Percentiles rank a stretch among this genome's conserved stretches.
Conservation (phyloP, 306 rosid genomes). For the Mimosa bimucronata region DNA sequence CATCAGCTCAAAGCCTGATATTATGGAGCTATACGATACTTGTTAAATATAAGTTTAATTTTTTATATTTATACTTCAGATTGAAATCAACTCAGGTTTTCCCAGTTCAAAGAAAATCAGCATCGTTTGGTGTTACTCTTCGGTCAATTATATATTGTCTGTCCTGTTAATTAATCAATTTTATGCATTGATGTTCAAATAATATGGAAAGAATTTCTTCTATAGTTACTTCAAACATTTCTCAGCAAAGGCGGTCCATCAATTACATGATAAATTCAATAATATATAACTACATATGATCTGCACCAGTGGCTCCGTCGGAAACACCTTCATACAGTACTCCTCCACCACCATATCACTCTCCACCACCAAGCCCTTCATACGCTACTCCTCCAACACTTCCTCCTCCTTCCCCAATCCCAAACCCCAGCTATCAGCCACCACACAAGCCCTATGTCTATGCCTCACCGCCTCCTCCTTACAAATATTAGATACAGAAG, state of each 20-base stretch:
- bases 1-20: background rate
- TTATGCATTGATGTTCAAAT: background rate
- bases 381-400: background rate
- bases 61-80: background rate
- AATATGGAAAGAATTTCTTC: too few relatives aligned
- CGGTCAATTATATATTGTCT: background rate
- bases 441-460: too few relatives aligned
- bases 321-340: background rate
- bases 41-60: background rate
- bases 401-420: background rate
- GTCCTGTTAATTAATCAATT: background rate
- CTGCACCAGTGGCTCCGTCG: background rate
- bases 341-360: background rate
- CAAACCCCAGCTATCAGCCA: background rate
- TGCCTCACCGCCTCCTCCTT: too few relatives aligned
- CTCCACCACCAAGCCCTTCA: background rate
- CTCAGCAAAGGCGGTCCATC: background rate
- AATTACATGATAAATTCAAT: background rate
- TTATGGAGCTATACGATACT: background rate
- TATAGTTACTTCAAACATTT: constrained; percentile 12
- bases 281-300: constrained; percentile 18
- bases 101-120: background rate
- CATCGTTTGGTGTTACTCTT: background rate
- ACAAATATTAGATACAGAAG: too few relatives aligned
- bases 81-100: background rate